A percentile compares a stretch with the other conserved stretches of the same genome.
phyloP scores from a whole-genome alignment of 2,329 filamentous ascomycete genomes.

The Cryoendolithus antarcticus region DNA sequence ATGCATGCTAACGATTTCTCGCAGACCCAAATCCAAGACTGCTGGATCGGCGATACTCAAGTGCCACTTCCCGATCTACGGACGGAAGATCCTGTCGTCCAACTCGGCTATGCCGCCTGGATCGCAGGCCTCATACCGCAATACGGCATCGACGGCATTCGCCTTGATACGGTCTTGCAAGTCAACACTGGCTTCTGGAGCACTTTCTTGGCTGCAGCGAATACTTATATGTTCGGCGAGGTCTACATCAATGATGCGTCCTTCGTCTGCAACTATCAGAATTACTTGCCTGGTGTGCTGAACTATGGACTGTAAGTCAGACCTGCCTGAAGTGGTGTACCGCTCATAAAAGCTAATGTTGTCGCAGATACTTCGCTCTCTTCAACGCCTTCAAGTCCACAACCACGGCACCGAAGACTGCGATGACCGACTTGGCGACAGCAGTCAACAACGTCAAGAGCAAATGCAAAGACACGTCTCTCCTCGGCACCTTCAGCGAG shows the following conservation, averaged over 20 bases:
- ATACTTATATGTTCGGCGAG: conserved; percentile 35
- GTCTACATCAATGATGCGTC: conserved; percentile 27
- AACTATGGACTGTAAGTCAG: conserved; percentile 33
- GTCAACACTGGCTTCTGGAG: conserved; percentile 32
- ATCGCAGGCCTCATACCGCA: conserved; percentile 44
- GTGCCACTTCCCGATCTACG: conserved; percentile 51
- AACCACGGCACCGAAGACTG: conserved; percentile 12
- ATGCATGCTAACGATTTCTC: neutral
- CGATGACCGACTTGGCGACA: conserved; percentile 26
- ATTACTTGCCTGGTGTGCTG: conserved; percentile 32
- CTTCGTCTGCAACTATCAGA: conserved; percentile 31
- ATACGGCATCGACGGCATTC: conserved; percentile 48
- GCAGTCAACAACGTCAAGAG: conserved; percentile 21
- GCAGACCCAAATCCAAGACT: conserved; percentile 28
- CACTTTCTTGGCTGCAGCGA: conserved; percentile 19
- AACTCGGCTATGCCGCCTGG: conserved; percentile 45
- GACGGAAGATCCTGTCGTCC: conserved; percentile 40
- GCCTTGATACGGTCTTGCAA: conserved; percentile 38
- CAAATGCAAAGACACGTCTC: conserved; percentile 25
- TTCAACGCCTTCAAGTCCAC: conserved; percentile 25
- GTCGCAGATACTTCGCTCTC: conserved; percentile 26
- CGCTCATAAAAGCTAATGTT: conserved; percentile 21
- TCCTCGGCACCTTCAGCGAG: conserved; percentile 29
- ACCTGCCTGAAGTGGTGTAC: conserved; percentile 6
- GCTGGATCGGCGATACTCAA: conserved; percentile 43